Evolutionary conservation across 2,329 filamentous ascomycete species (phyloP).

Genomic region (Pezicula carpinea): DNA sequence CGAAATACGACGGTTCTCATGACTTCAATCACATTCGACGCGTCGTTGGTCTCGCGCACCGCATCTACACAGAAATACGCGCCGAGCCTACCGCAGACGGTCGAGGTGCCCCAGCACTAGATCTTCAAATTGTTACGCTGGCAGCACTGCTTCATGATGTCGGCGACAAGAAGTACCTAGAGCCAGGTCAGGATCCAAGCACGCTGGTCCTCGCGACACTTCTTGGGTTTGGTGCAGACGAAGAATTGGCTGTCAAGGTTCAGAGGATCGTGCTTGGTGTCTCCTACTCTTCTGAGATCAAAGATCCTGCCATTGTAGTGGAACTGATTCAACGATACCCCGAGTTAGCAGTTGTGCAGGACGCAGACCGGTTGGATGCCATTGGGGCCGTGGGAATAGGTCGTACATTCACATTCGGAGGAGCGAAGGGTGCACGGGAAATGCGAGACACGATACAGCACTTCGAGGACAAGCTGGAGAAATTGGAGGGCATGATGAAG

Average conservation of each 20-base stretch:
- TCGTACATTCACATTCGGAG: constrained; percentile 73
- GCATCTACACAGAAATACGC: constrained; percentile 25
- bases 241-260: constrained; percentile 59
- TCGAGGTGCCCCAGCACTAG: constrained; percentile 43
- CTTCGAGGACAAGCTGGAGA: constrained; percentile 73
- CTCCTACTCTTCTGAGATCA: constrained; percentile 72
- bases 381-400: constrained; percentile 85
- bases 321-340: constrained; percentile 59
- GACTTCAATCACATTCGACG: constrained; percentile 82
- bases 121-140: constrained; percentile 50
- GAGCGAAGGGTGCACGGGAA: constrained; percentile 50
- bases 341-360: constrained; percentile 83
- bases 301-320: constrained; percentile 55
- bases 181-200: constrained; percentile 49
- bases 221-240: constrained; percentile 51
- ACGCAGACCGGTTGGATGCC: constrained; percentile 90
- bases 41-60: constrained; percentile 65
- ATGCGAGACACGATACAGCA: constrained; percentile 67
- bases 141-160: constrained; percentile 82
- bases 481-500: constrained; percentile 60
- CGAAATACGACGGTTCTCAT: constrained; percentile 77
- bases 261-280: constrained; percentile 74
- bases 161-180: constrained; percentile 54
- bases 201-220: constrained; percentile 56
- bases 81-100: constrained; percentile 9